Evolutionary conservation across 805 yeast species (phyloP), one percentile per base, ranked within the genome.

Genomic region (Cyberlindnera veronae): DNA sequence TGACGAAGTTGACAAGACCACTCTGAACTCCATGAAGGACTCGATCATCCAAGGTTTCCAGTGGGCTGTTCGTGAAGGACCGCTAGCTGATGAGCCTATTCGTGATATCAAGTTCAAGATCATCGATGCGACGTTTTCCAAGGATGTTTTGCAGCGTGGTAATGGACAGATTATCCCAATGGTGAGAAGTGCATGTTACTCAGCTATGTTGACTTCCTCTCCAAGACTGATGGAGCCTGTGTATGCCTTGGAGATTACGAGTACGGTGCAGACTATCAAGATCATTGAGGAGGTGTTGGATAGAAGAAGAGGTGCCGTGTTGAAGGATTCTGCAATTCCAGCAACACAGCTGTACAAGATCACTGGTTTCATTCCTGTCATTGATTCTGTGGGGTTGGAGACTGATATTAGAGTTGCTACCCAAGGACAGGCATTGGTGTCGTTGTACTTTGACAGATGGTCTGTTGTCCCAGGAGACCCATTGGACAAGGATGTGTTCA

Each of bases 391-490:
- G 39, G 99, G 98, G 0, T 69, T 93, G 34, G 96, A 87, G 55
- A 79, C 95, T 0, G 99, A 93, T 58, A 63, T 93, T 23, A 63
- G 96, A 46, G 61, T 87, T 11, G 74, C 80, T 11, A 79, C 95
- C 0, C 80, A 78, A 46, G 96, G 96, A 5, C 82, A 77, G 51
- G 90, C 93, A 0, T 71, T 77, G 69, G 77, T 88, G 33, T 76
- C 76, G 34, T 57, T 83, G 45, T 73, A 72, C 34, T 87, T 86
- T 60, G 71, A 72, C 41, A 72, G 71, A 41, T 93, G 96, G 95
- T 72, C 75, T 16, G 61, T 68, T 3, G 95, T 86, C 1, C 95
- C 96, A 2, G 99, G 99, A 0, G 88, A 91, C 63, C 98, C 97
- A 8, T 55, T 91, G 52, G 95, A 91, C 58, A 63, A 66, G 17